phyloP scores from a whole-genome alignment of 306 rosid genomes.

The Cucurbita argyrosperma region DNA sequence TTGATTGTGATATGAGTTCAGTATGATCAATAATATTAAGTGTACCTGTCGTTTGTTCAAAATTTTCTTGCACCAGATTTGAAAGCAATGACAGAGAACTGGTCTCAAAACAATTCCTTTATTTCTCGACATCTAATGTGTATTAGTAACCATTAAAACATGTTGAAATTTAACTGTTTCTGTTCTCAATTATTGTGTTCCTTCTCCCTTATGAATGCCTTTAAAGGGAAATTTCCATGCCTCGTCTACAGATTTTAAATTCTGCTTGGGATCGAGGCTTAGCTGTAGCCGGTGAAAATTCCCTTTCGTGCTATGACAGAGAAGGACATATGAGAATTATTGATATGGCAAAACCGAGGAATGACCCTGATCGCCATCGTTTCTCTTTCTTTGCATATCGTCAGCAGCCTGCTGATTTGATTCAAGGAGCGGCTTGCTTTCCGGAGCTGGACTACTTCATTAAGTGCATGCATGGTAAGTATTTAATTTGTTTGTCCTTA shows the following conservation, averaged over 20 bases:
- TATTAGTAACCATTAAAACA: background rate
- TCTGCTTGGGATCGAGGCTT: constrained; percentile 80
- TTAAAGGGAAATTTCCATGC: constrained; percentile 1
- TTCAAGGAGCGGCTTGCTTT: constrained; percentile 57
- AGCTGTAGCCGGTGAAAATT: constrained; percentile 72
- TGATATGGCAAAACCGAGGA: constrained; percentile 77
- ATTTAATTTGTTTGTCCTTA: background rate
- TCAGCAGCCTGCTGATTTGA: constrained; percentile 60
- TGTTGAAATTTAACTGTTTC: background rate
- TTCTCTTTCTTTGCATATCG: constrained; percentile 69
- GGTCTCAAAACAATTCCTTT: background rate
- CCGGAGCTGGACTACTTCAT: constrained; percentile 68
- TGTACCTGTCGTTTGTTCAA: background rate
- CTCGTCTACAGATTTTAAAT: constrained; percentile 46
- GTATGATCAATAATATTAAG: background rate
- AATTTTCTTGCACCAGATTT: background rate
- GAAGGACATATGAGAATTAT: constrained; percentile 63
- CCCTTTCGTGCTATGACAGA: constrained; percentile 57
- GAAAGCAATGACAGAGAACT: background rate
- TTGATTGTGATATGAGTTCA: background rate
- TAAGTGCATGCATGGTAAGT: constrained; percentile 92
- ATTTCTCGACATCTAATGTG: background rate
- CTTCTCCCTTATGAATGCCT: background rate
- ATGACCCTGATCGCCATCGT: constrained; percentile 75
- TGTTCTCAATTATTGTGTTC: background rate